phyloP scores from a whole-genome alignment of 768 basidiomycete species.

The Peribolospora kevripleyi region DNA sequence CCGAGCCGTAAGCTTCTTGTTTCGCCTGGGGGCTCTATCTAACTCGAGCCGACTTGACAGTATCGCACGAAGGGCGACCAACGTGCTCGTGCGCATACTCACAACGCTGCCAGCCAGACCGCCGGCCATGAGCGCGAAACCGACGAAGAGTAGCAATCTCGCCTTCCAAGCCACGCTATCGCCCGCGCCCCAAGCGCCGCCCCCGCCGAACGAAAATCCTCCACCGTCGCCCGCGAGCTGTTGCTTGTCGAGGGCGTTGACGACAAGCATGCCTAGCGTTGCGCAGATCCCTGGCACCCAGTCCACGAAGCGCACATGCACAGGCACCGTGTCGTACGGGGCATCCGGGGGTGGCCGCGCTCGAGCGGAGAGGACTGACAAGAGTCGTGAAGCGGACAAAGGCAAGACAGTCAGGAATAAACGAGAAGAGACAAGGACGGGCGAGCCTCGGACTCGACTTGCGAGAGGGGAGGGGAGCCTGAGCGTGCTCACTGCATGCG shows the following conservation, averaged over 20 bases:
- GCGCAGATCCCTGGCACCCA: conserved; percentile 95
- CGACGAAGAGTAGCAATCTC: conserved; percentile 68
- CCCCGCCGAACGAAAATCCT: conserved; percentile 31
- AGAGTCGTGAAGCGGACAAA: no score
- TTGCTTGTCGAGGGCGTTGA: conserved; percentile 88
- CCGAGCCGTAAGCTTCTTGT: not conserved
- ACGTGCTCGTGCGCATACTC: conserved; percentile 19
- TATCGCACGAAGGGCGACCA: not conserved
- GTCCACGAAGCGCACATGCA: conserved; percentile 71
- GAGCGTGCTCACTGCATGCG: conserved; percentile 29
- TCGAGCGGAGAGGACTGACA: conserved; percentile 46
- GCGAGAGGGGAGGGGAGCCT: no score
- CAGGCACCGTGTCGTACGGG: conserved; percentile 41
- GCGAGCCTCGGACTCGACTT: no score
- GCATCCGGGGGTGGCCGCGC: conserved; percentile 49
- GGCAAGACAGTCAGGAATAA: no score
- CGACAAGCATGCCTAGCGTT: conserved; percentile 68
- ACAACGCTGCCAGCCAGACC: conserved; percentile 93
- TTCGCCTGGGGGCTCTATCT: not conserved
- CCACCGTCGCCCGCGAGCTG: conserved; percentile 48
- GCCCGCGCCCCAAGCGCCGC: conserved; percentile 29
- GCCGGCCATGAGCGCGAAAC: conserved; percentile 92
- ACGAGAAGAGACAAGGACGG: no score
- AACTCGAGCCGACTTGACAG: not conserved
- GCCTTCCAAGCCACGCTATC: conserved; percentile 66